Percentiles rank a stretch among this genome's conserved stretches.
Evolutionary conservation across 495 filamentous ascomycete genomes (phyloP).

Genomic region (Tetracladium marchalianum): DNA sequence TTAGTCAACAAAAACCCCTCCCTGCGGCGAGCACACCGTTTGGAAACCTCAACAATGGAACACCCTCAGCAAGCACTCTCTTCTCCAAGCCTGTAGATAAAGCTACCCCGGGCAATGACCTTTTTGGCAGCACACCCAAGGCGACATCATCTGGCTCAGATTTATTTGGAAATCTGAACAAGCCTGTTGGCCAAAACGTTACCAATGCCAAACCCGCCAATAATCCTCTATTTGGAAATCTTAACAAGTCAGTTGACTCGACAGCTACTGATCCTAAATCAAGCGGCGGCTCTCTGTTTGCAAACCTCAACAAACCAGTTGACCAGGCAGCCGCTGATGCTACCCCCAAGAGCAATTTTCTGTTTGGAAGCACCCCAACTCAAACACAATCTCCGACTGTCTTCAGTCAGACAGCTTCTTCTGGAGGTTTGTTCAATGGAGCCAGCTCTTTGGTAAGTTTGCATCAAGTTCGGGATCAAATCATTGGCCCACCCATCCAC

Average conservation of each 20-base stretch:
- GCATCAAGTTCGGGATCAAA: too few species aligned
- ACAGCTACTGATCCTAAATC: slow-evolving; percentile 2
- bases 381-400: not conserved
- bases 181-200: not conserved
- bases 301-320: slow-evolving; percentile 12
- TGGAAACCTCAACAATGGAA: slow-evolving; percentile 1
- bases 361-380: not conserved
- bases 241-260: slow-evolving; percentile 12
- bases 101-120: not conserved
- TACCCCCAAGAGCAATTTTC: slow-evolving; percentile 3
- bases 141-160: slow-evolving; percentile 2
- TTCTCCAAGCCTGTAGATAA: not conserved
- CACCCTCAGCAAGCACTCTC: not conserved
- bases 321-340: slow-evolving; percentile 1
- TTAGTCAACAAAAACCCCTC: not conserved
- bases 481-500: too few species aligned
- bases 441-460: slow-evolving; percentile 1
- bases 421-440: not conserved
- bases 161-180: slow-evolving; percentile 1
- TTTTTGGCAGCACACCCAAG: slow-evolving; percentile 1
- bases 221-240: slow-evolving; percentile 4
- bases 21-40: not conserved
- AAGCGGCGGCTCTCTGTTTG: slow-evolving; percentile 1
- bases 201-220: not conserved
- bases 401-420: not conserved